Conservation (phyloP, 108 stramenopile species). For the Skeletonema marinoi region DNA sequence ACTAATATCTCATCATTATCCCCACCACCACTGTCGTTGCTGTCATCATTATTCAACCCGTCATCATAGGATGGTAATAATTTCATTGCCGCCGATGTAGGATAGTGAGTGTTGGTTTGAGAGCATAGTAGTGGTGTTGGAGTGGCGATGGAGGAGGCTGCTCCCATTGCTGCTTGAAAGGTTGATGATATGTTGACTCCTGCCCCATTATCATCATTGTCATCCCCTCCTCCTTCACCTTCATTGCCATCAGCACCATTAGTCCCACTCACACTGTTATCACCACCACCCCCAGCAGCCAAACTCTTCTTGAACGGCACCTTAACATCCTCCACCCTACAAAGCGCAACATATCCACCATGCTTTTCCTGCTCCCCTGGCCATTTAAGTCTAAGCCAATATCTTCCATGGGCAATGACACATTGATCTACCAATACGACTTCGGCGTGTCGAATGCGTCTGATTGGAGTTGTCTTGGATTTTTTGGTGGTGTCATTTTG, state of each 20-base stretch:
- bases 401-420: constrained; percentile 55
- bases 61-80: constrained; percentile 77
- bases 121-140: constrained; percentile 9
- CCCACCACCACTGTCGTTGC: too few species aligned
- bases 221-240: constrained; percentile 41
- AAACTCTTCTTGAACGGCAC: too few species aligned
- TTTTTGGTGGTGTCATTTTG: neutral
- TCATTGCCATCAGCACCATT: constrained; percentile 7
- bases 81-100: constrained; percentile 70
- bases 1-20: constrained; percentile 4
- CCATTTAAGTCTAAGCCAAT: constrained; percentile 86
- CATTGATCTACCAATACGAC: constrained; percentile 83
- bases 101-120: constrained; percentile 51
- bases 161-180: neutral
- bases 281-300: too few species aligned
- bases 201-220: constrained; percentile 15
- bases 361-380: constrained; percentile 79
- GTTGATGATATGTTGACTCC: too few species aligned
- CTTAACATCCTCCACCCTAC: constrained; percentile 23
- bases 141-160: neutral
- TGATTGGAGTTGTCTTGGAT: constrained; percentile 32
- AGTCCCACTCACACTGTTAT: too few species aligned
- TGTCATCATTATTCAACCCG: constrained; percentile 48
- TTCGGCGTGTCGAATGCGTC: constrained; percentile 82
- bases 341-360: constrained; percentile 82